These are phyloP conservation scores for Scheffersomyces lignicola DNA, from an alignment of 1,139 yeast genomes.

Conservation along the genomic window DNA sequence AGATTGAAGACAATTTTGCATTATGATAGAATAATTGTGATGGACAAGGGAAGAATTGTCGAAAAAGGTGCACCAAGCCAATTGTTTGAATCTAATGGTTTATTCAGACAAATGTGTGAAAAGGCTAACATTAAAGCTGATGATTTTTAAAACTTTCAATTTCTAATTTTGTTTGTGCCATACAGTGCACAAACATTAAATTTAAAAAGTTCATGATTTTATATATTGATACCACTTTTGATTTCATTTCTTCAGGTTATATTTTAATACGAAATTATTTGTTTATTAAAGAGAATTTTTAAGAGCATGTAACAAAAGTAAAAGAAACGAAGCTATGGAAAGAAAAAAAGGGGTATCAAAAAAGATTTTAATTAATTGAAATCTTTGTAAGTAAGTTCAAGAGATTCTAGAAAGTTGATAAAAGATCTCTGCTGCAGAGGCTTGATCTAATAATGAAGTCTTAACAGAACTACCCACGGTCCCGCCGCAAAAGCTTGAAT, in stretches of 20 bases:
- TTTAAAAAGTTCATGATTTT: too few species aligned
- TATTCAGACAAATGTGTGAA: slow-evolving; percentile 37
- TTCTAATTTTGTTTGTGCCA: slow-evolving; percentile 1
- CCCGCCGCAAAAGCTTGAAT: slow-evolving; percentile 16
- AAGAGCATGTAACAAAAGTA: too few species aligned
- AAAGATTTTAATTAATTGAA: too few species aligned
- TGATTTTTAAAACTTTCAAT: slow-evolving; percentile 19
- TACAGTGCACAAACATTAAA: too few species aligned
- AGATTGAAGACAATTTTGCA: slow-evolving; percentile 65
- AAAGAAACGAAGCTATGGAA: too few species aligned
- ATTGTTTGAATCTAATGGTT: slow-evolving; percentile 40
- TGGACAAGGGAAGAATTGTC: slow-evolving; percentile 59
- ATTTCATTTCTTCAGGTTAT: too few species aligned
- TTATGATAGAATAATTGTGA: slow-evolving; percentile 64
- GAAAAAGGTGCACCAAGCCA: slow-evolving; percentile 57
- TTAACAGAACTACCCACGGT: slow-evolving; percentile 11
- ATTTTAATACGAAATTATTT: too few species aligned
- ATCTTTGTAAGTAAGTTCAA: too few species aligned
- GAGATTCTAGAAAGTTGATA: slow-evolving; percentile 13
- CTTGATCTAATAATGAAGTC: slow-evolving; percentile 22
- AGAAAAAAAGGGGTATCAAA: too few species aligned
- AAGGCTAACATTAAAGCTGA: slow-evolving; percentile 28
- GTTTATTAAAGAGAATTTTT: too few species aligned
- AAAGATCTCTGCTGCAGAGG: slow-evolving; percentile 27
- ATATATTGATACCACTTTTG: too few species aligned